Evolutionary conservation across 2,329 filamentous ascomycete species (phyloP).

Genomic region (Beauveria scarabaeidicola): DNA sequence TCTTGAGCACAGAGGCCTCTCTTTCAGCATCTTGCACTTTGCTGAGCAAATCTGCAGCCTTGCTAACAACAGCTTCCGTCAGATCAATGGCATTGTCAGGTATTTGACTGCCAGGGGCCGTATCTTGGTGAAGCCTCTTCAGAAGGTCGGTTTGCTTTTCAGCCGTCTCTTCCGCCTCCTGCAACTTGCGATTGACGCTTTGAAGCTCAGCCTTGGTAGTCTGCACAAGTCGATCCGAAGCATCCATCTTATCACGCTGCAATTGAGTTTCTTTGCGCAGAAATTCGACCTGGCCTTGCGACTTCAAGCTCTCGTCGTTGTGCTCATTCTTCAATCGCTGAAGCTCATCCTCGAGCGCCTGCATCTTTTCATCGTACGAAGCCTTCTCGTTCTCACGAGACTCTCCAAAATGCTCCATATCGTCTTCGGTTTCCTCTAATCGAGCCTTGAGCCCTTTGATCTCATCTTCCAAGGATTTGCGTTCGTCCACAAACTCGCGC

Average conservation of each 20-base stretch:
- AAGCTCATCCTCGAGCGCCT: slow-evolving; percentile 62
- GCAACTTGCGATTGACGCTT: slow-evolving; percentile 40
- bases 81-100: slow-evolving; percentile 51
- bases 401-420: slow-evolving; percentile 76
- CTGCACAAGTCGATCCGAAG: slow-evolving; percentile 50
- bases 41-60: slow-evolving; percentile 50
- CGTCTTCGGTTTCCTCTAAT: slow-evolving; percentile 84
- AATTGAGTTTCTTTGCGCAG: slow-evolving; percentile 51
- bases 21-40: slow-evolving; percentile 52
- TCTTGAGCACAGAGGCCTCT: slow-evolving; percentile 49
- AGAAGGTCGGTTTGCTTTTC: slow-evolving; percentile 46
- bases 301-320: slow-evolving; percentile 48
- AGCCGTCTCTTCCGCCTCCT: slow-evolving; percentile 41
- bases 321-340: slow-evolving; percentile 52
- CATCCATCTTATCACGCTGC: slow-evolving; percentile 51
- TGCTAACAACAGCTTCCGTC: slow-evolving; percentile 49
- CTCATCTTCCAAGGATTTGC: slow-evolving; percentile 74
- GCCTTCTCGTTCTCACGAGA: slow-evolving; percentile 76
- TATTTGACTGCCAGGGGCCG: slow-evolving; percentile 43
- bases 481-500: slow-evolving; percentile 76
- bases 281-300: slow-evolving; percentile 54
- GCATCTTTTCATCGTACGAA: slow-evolving; percentile 59
- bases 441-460: slow-evolving; percentile 66
- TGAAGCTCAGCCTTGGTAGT: slow-evolving; percentile 45
- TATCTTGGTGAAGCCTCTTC: slow-evolving; percentile 48